phyloP scores from a whole-genome alignment of 1,139 yeast species.

The Scheffersomyces cryptocercus region DNA sequence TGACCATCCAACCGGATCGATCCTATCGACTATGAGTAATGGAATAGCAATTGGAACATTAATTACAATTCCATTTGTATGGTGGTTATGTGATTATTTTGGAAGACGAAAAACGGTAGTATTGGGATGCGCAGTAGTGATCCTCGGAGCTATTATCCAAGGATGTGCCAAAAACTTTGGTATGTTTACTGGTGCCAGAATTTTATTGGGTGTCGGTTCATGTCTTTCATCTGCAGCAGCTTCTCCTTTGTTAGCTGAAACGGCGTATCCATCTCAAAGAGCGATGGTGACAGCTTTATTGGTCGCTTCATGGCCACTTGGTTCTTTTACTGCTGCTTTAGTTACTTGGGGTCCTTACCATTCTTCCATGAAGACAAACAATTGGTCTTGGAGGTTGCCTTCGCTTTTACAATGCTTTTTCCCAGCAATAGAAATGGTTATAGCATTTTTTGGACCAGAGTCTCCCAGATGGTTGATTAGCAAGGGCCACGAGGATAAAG shows the following conservation, averaged over 20 bases:
- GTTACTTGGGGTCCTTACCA: not conserved
- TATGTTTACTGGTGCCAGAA: constrained; percentile 13
- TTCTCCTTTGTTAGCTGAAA: constrained; percentile 42
- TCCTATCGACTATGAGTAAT: constrained; percentile 15
- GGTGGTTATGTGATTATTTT: not conserved
- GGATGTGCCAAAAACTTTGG: constrained; percentile 1
- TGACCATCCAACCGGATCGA: constrained; percentile 13
- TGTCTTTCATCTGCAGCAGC: constrained; percentile 28
- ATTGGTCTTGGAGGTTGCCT: constrained; percentile 47
- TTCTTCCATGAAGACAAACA: constrained; percentile 13
- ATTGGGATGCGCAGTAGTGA: constrained; percentile 2
- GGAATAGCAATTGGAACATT: constrained; percentile 15
- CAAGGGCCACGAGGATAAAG: constrained; percentile 36
- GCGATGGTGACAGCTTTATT: constrained; percentile 16
- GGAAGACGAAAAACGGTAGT: constrained; percentile 1
- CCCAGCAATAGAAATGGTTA: constrained; percentile 25
- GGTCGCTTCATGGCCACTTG: constrained; percentile 17
- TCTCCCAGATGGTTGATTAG: constrained; percentile 57
- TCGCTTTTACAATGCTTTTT: constrained; percentile 44
- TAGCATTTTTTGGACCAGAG: constrained; percentile 50
- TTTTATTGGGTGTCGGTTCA: constrained; percentile 34
- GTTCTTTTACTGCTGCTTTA: constrained; percentile 9
- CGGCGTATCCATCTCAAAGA: constrained; percentile 30
- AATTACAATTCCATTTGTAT: not conserved
- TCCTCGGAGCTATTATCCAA: constrained; percentile 1